These are phyloP conservation scores for Flaveria robusta DNA, from an alignment of 129 eudicot species.

Conservation along the genomic window DNA sequence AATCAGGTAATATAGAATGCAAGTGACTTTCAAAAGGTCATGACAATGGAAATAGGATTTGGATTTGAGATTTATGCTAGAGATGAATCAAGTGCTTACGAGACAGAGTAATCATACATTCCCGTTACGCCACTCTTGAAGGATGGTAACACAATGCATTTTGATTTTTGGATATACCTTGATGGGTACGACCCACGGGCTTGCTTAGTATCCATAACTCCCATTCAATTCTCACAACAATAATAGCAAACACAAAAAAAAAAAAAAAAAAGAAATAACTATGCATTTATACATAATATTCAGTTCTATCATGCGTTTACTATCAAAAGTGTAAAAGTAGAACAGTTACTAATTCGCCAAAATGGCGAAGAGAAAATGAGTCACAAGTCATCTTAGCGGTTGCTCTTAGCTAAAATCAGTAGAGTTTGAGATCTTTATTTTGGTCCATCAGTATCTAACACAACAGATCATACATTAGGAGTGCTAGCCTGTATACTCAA, in stretches of 20 bases:
- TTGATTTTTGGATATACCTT: too few relatives aligned
- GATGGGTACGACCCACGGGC: too few relatives aligned
- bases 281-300: background rate
- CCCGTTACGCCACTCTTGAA: too few relatives aligned
- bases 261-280: too few relatives aligned
- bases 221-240: background rate
- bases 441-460: slow-evolving; percentile 17
- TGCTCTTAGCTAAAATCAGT: slow-evolving; percentile 25
- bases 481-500: slow-evolving; percentile 17
- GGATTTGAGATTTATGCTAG: too few relatives aligned
- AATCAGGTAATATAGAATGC: too few relatives aligned
- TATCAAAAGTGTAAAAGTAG: slow-evolving; percentile 1
- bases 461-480: background rate
- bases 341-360: background rate
- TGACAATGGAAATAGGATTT: too few relatives aligned
- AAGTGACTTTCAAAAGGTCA: too few relatives aligned
- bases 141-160: too few relatives aligned
- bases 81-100: too few relatives aligned
- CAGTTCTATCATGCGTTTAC: slow-evolving; percentile 9
- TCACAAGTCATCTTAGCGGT: slow-evolving; percentile 16
- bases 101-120: too few relatives aligned
- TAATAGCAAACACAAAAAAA: background rate
- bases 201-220: background rate
- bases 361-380: background rate
- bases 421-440: slow-evolving; percentile 19